Percentiles rank a stretch among this genome's conserved stretches.
Evolutionary conservation across 1,139 yeast genomes (phyloP).

Genomic region (Casaregolazyma lundiana): DNA sequence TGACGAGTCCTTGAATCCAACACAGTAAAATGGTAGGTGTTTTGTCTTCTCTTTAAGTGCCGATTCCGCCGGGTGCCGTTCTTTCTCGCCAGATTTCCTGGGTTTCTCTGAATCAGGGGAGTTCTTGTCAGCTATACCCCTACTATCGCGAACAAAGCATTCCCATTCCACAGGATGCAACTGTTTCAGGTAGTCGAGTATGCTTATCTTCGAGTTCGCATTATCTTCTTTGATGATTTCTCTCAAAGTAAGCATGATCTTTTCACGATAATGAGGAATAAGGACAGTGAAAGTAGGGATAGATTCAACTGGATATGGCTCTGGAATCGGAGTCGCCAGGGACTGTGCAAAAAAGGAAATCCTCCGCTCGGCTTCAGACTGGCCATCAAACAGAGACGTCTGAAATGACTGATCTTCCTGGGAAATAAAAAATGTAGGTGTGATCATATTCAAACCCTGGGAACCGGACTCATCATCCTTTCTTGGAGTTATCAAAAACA

Average conservation of each 20-base stretch:
- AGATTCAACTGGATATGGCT: conserved; percentile 63
- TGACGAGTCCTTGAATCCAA: conserved; percentile 64
- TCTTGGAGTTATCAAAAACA: conserved; percentile 32
- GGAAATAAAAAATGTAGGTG: conserved; percentile 65
- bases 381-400: conserved; percentile 44
- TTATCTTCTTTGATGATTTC: conserved; percentile 66
- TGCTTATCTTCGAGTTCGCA: conserved; percentile 54
- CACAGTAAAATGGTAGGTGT: conserved; percentile 63
- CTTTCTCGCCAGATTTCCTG: no score
- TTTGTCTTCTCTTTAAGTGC: no score
- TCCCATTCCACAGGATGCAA: conserved; percentile 73
- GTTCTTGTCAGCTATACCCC: conserved; percentile 16
- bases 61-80: no score
- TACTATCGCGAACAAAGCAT: conserved; percentile 47
- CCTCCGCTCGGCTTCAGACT: conserved; percentile 75
- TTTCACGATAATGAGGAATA: conserved; percentile 82
- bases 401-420: conserved; percentile 57
- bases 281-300: conserved; percentile 82
- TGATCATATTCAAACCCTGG: conserved; percentile 6
- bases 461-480: background rate
- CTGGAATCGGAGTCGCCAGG: conserved; percentile 69
- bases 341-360: conserved; percentile 88
- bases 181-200: conserved; percentile 69
- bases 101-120: conserved; percentile 18
- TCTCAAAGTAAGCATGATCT: conserved; percentile 55